Evolutionary conservation across 2,329 filamentous ascomycete genomes (phyloP).

Genomic region (Fusarium neocosmosporiellum): DNA sequence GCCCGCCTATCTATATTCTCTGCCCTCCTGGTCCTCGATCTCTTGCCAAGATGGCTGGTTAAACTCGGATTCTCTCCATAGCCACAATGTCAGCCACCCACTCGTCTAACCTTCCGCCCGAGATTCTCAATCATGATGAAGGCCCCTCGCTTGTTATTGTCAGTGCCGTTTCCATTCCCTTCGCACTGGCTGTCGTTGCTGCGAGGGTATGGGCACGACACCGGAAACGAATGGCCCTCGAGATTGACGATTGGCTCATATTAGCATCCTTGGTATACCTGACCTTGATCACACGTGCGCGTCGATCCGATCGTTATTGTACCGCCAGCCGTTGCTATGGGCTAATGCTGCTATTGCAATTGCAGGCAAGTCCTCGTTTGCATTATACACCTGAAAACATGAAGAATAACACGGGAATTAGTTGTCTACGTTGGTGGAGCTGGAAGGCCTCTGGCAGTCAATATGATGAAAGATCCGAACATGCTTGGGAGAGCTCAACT

Average conservation of each 20-base stretch:
- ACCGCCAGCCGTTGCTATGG: not conserved
- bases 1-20: not conserved
- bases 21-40: too few species aligned
- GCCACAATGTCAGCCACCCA: not conserved
- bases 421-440: slow-evolving; percentile 3
- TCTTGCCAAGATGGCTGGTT: not conserved
- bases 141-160: not conserved
- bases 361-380: not conserved
- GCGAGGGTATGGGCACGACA: not conserved
- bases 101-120: not conserved
- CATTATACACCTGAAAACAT: not conserved
- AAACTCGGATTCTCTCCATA: too few species aligned
- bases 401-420: not conserved
- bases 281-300: not conserved
- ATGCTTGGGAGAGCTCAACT: not conserved
- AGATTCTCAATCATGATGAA: not conserved
- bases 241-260: not conserved
- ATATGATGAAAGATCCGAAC: not conserved
- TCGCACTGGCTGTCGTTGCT: not conserved
- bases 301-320: not conserved
- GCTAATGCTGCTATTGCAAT: not conserved
- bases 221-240: not conserved
- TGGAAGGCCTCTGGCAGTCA: not conserved
- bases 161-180: not conserved
- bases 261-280: not conserved